phyloP scores from a whole-genome alignment of 768 basidiomycete genomes.

The Boletus sp. region DNA sequence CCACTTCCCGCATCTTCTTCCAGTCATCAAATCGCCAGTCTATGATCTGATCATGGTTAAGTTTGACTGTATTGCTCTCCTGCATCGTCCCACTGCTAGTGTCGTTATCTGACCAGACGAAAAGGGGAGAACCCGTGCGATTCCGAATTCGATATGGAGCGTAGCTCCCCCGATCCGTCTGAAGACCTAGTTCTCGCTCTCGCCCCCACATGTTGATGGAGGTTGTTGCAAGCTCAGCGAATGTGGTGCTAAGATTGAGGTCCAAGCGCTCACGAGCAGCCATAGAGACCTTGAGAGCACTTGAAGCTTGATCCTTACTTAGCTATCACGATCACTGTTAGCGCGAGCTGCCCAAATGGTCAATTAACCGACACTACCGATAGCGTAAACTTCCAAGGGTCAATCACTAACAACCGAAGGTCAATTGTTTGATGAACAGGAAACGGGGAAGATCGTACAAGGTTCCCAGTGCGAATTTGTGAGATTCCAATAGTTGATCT shows the following conservation, averaged over 20 bases:
- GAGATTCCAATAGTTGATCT: constrained; percentile 95
- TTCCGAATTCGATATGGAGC: constrained; percentile 94
- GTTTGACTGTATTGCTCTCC: constrained; percentile 50
- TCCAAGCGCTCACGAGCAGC: constrained; percentile 82
- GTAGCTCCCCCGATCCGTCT: constrained; percentile 80
- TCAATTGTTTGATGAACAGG: constrained; percentile 10
- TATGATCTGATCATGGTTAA: constrained; percentile 70
- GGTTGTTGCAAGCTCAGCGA: constrained; percentile 79
- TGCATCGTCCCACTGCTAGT: constrained; percentile 43
- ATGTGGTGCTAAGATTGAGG: constrained; percentile 86
- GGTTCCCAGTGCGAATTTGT: constrained; percentile 99
- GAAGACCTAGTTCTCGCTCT: constrained; percentile 67
- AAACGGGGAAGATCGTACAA: constrained; percentile 40
- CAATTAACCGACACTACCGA: constrained; percentile 41
- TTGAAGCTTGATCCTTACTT: constrained; percentile 45
- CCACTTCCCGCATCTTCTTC: constrained; percentile 88
- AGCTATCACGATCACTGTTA: constrained; percentile 40
- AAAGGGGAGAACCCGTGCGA: constrained; percentile 80
- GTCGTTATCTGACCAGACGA: constrained; percentile 82
- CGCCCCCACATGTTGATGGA: constrained; percentile 70
- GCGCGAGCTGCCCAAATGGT: background rate
- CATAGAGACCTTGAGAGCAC: constrained; percentile 57
- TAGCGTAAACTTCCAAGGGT: constrained; percentile 89
- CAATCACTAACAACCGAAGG: constrained; percentile 58
- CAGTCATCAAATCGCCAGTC: constrained; percentile 99